Base-by-base conservation (phyloP, 345 rosid genomes). In the Nasturtium officinale region DNA sequence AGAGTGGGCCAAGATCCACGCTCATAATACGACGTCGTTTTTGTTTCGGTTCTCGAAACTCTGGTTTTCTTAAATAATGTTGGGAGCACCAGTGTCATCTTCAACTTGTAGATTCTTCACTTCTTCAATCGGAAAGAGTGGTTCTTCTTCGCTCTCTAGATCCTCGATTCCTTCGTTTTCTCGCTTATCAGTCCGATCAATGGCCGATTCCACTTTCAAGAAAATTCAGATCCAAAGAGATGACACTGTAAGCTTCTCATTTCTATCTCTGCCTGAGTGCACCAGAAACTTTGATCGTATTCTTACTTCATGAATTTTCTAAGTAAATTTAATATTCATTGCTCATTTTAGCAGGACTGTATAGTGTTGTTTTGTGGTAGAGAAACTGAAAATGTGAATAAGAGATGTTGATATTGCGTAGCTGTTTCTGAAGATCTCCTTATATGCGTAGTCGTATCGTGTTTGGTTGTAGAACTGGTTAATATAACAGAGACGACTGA, bases 191-290 rank as follows among this genome's bases (percentile, higher is more conserved):
- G 51, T 82, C 80, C 78, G 90, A 52, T 78, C 96, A 51, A 94
- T 94, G 98, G 95, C 97, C 3, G 84, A 78, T 74, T 86, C 87
- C 3, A 75, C 87, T 13, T 94, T 94, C 80, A 83, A 77, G 79
- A 91, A 88, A 83, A 65, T 94, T 76, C 97, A 87, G 80, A 87
- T 94, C 86, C 88, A 85, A 59, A 85, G 98, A 81, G 97, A 86
- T 61, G 87, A 85, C 63, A 86, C 92, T 0, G 98, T 90, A 62
- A 85, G 89, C 77, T 23, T 59, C 40, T 46, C 33, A 7, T 32
- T 3, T 10, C 18, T 38, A 1, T 35, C 42, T 46, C 38, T 12
- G 28, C 6, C 38, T 40, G 17, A 40, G 40, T 26, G 28, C 50
- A 60, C 50, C 29, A 13, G 32, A 69, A 58, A 56, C 67, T 33